Evolutionary conservation across 2,329 filamentous ascomycete species (phyloP), one percentile per base, ranked within the genome.

Genomic region (Xylaria sp.): DNA sequence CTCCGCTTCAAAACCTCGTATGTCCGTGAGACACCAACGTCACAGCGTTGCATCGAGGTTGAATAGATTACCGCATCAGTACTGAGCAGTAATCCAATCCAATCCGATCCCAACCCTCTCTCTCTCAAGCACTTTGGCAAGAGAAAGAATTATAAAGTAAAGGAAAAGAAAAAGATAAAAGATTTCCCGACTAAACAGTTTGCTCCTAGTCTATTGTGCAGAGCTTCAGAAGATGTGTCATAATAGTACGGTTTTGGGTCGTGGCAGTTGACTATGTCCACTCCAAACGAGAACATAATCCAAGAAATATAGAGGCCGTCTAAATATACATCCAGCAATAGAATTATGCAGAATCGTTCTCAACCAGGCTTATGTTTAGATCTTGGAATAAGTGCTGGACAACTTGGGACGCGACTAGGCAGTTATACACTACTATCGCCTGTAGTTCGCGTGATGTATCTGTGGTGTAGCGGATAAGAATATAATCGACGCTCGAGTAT

Each of bases 1-100:
- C 31, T 55, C 52, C 18, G 18, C 18, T 13, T 23, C n/a, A 12
- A 37, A 37, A 4, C 46, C 13, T 25, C 18, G 5, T 20, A 55
- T 37, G 44, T 37, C 31, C 28, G n/a, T 20, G 28, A 50, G 28
- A 20, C 13, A 25, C 44, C 54, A 58, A 52, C 54, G 46, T 65
- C 63, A 65, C 55, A 65, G 28, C 3, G 63, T 65, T 23, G 25
- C 46, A 59, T 59, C 12, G 23, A 52, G 34, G 34, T 44, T 41
- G 23, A 1, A 15, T 28, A 28, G 46, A 9, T 50, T 50, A 25
- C 20, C 10, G 41, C 13, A 46, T 48, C 10, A 37, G 18, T 46
- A 28, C 28, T 28, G 5, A 28, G 28, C 28, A 15, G 13, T 23
- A 18, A 18, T 52, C 25, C 50, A 18, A 28, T 52, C 10, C 7